Conservation (phyloP, 148 eudicot genomes). For the Vaccinium macrocarpon region DNA sequence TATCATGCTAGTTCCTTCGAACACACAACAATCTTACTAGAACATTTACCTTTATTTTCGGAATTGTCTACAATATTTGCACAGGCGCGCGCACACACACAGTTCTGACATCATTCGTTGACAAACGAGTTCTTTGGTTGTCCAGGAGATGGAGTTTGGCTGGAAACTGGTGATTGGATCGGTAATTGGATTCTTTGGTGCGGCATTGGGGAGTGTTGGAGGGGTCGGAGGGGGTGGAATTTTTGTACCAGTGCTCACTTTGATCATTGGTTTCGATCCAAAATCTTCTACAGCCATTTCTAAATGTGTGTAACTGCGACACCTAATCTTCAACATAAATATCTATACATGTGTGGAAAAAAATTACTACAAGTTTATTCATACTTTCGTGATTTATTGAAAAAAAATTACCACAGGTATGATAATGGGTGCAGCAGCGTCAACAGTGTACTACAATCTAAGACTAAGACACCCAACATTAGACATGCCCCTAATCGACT, state of each 20-base stretch:
- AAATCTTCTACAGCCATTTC: slow-evolving; percentile 68
- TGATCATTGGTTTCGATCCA: slow-evolving; percentile 61
- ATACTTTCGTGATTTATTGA: not conserved
- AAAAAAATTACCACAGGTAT: slow-evolving; percentile 67
- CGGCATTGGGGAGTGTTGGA: slow-evolving; percentile 61
- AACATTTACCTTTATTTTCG: too few species aligned
- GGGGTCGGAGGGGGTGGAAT: slow-evolving; percentile 69
- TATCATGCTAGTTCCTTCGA: too few species aligned
- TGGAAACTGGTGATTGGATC: slow-evolving; percentile 54
- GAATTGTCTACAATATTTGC: not conserved
- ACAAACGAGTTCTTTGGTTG: not conserved
- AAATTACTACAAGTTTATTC: too few species aligned
- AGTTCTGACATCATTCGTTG: not conserved
- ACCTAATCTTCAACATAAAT: not conserved
- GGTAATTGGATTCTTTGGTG: slow-evolving; percentile 55
- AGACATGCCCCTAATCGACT: slow-evolving; percentile 67
- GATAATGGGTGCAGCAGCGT: slow-evolving; percentile 73
- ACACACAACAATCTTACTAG: too few species aligned
- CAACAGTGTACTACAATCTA: slow-evolving; percentile 60
- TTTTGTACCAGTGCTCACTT: slow-evolving; percentile 60
- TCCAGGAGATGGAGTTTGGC: slow-evolving; percentile 52
- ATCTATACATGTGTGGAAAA: too few species aligned
- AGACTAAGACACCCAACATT: slow-evolving; percentile 55
- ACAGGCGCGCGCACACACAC: not conserved
- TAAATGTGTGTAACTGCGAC: slow-evolving; percentile 35